Conservation (phyloP, 2,329 filamentous ascomycete species). For the Fusarium circinatum region DNA sequence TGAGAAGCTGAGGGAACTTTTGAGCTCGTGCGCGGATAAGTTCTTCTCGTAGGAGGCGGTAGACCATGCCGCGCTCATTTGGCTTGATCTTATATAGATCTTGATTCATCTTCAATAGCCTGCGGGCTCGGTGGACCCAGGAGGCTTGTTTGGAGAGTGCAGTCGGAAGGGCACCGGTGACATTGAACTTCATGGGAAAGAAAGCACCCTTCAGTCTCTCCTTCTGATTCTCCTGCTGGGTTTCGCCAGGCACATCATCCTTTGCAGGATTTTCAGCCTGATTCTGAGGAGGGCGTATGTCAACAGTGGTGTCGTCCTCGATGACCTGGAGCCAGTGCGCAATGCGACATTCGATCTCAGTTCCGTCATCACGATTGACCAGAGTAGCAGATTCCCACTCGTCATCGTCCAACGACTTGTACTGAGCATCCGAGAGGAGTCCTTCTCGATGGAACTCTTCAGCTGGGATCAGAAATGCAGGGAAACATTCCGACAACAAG, state of each 20-base stretch:
- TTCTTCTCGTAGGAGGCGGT: conserved; percentile 69
- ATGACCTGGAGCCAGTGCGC: conserved; percentile 31
- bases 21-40: conserved; percentile 59
- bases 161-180: conserved; percentile 25
- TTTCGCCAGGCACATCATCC: background rate
- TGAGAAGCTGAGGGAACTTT: conserved; percentile 61
- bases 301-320: conserved; percentile 33
- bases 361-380: background rate
- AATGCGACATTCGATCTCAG: conserved; percentile 1
- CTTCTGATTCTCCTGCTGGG: conserved; percentile 32
- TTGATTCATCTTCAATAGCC: conserved; percentile 29
- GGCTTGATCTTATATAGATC: conserved; percentile 70
- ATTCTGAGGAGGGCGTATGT: conserved; percentile 34
- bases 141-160: conserved; percentile 3
- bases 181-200: conserved; percentile 38
- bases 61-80: conserved; percentile 69
- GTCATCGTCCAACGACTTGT: conserved; percentile 57
- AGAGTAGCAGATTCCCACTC: conserved; percentile 36
- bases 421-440: conserved; percentile 72
- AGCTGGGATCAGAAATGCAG: conserved; percentile 60
- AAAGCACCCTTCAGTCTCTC: conserved; percentile 68
- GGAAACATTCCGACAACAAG: conserved; percentile 45
- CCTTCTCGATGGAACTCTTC: conserved; percentile 62
- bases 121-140: conserved; percentile 28
- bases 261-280: conserved; percentile 18